phyloP scores from a whole-genome alignment of 164 flowering plant genomes.

The Brasenia schreberi region DNA sequence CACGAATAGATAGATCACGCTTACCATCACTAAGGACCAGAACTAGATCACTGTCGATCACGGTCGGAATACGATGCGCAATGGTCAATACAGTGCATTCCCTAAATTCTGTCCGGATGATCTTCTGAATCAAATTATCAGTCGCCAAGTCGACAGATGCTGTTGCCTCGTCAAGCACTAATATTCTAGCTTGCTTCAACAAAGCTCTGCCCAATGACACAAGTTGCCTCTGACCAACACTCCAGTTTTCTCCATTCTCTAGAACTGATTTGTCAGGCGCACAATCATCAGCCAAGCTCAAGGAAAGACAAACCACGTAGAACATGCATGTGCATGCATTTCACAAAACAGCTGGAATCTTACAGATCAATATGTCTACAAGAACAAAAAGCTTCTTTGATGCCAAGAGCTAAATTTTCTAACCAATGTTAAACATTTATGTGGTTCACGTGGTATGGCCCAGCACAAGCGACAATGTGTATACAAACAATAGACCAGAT shows the following conservation, averaged over 20 bases:
- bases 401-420: no score
- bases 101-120: constrained; percentile 74
- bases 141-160: constrained; percentile 97
- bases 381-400: no score
- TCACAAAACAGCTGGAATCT: no score
- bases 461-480: no score
- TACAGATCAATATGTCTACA: no score
- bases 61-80: constrained; percentile 97
- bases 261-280: constrained; percentile 33
- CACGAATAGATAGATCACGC: constrained; percentile 5
- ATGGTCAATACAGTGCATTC: constrained; percentile 93
- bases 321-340: no score
- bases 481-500: no score
- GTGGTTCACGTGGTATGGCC: no score
- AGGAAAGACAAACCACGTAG: no score
- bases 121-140: constrained; percentile 88
- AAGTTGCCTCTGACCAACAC: constrained; percentile 96
- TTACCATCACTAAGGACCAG: constrained; percentile 95
- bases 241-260: constrained; percentile 99
- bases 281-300: not conserved
- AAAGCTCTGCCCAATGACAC: constrained; percentile 89
- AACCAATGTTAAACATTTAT: no score
- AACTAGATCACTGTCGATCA: constrained; percentile 91
- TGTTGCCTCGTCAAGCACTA: constrained; percentile 97
- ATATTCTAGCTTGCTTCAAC: constrained; percentile 78